Percentiles rank a stretch among this genome's conserved stretches.
phyloP scores from a whole-genome alignment of 768 basidiomycete genomes.

The Phaffia tasmanica region DNA sequence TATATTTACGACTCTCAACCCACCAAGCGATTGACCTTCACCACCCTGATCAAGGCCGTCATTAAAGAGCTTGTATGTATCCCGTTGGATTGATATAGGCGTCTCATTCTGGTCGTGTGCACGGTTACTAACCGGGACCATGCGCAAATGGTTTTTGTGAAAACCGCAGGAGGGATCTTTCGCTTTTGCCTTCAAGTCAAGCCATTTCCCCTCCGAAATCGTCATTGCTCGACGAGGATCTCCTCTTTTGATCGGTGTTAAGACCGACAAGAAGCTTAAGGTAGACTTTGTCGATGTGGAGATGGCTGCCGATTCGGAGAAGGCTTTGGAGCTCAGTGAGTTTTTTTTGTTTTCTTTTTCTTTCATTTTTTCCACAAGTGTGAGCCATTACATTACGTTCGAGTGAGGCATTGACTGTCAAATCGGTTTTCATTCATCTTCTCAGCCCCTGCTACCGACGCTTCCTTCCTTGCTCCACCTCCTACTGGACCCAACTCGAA shows the following conservation, averaged over 20 bases:
- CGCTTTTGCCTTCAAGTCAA: conserved; percentile 97
- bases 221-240: conserved; percentile 95
- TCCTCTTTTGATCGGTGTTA: conserved; percentile 91
- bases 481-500: conserved; percentile 42
- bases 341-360: conserved; percentile 14
- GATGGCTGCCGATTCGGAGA: conserved; percentile 53
- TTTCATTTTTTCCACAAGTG: not conserved
- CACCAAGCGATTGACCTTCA: conserved; percentile 75
- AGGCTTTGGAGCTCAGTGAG: conserved; percentile 42
- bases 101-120: not conserved
- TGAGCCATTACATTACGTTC: not conserved
- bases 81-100: not conserved
- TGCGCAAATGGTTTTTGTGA: not conserved
- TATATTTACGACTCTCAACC: conserved; percentile 91
- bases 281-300: conserved; percentile 99
- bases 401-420: conserved; percentile 11
- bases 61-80: conserved; percentile 67
- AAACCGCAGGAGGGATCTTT: conserved; percentile 71
- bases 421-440: not conserved
- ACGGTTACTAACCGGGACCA: not conserved
- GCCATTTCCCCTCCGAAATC: conserved; percentile 87
- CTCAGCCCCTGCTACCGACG: not conserved
- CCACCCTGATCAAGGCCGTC: conserved; percentile 83
- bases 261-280: conserved; percentile 99
- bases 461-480: not conserved